Conservation (phyloP, 2,329 filamentous ascomycete species). For the Monilinia fructicola region DNA sequence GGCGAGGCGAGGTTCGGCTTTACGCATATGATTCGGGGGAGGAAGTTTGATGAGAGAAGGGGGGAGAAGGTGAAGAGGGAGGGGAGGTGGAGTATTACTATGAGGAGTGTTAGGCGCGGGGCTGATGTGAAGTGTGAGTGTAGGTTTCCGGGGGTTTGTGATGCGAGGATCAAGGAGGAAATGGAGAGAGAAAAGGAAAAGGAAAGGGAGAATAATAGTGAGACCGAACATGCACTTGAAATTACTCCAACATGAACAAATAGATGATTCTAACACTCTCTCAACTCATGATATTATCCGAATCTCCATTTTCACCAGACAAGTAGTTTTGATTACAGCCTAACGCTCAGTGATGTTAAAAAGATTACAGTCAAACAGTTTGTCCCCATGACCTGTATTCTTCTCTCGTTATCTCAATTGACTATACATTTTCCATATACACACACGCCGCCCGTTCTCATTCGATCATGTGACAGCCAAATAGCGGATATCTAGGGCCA, state of each 20-base stretch:
- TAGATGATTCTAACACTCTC: no score
- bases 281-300: no score
- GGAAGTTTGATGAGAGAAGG: conserved; percentile 24
- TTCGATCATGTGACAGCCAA: no score
- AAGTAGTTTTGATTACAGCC: no score
- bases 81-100: conserved; percentile 26
- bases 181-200: not conserved
- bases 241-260: not conserved
- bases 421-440: no score
- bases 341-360: no score
- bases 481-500: no score
- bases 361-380: no score
- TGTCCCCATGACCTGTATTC: no score
- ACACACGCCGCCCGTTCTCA: no score
- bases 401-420: no score
- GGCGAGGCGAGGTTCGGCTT: conserved; percentile 24
- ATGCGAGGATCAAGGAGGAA: conserved; percentile 26
- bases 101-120: conserved; percentile 23
- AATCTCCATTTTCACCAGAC: no score
- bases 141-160: conserved; percentile 26
- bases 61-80: conserved; percentile 13
- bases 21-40: conserved; percentile 23
- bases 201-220: not conserved
- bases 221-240: not conserved
- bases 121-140: conserved; percentile 16